Base-by-base conservation (phyloP, 495 filamentous ascomycete genomes). In the Elaphomyces granulatus region DNA sequence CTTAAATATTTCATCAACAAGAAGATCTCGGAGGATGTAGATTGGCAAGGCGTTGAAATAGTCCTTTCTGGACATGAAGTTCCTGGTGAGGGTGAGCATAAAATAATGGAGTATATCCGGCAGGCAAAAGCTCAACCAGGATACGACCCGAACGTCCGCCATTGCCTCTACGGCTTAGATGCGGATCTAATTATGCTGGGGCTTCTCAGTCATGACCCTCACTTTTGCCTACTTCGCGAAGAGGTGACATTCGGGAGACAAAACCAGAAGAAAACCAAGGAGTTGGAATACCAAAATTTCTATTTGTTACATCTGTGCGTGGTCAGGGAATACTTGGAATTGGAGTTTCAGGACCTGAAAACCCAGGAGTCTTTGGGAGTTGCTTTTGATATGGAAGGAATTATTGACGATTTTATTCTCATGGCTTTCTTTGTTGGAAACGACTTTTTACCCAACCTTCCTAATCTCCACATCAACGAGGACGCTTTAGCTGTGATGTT, bases 341-440 rank as follows among this genome's bases (percentile, higher is more conserved):
- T 94, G 50, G 92, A 99, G 56, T 99, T 99, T 52, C 87, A 95
- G 56, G 87, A 94, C 35, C 63, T 99, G 37, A 78, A 90, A 58
- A 58, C 79, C 48, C 72, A 80, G n/a, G 80, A 80, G 16, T 69
- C 64, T 45, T 68, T 95, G 52, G 67, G 64, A 20, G 84, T 94
- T 47, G 66, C 73, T 16, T 98, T 90, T 52, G 83, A 99, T 49
- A 81, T 96, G 80, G 92, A 99, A 59, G 77, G 81, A 44, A 75
- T 96, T 46, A 95, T 99, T 59, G 92, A 99, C 50, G 90, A 99
- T 66, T 96, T 99, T 60, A 96, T 99, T 53, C 72, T 99, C 32
- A 93, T 99, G 83, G 87, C 86, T 20, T 99, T 99, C 66, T 99
- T 99, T 54, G 86, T 99, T 54, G 92, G 92, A 55, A 99, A 99